Percentiles rank a stretch among this genome's conserved stretches.
phyloP scores from a whole-genome alignment of 768 basidiomycete species.

The Mycena olivaceomarginata region DNA sequence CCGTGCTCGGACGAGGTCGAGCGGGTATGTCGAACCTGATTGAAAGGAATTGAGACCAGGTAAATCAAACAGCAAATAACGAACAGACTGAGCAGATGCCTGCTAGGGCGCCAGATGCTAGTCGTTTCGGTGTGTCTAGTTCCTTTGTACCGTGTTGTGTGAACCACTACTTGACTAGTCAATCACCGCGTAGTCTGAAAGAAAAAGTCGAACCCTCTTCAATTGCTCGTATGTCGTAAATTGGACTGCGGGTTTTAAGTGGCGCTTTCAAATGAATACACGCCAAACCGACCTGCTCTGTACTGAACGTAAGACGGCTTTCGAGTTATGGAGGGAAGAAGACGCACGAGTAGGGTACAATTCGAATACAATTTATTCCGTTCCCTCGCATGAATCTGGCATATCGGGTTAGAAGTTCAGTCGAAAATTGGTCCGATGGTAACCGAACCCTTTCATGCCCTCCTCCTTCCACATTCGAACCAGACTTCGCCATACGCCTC shows the following conservation, averaged over 20 bases:
- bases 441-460: conserved; percentile 82
- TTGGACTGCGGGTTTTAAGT: conserved; percentile 73
- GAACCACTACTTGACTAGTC: conserved; percentile 75
- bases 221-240: conserved; percentile 94
- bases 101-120: conserved; percentile 92
- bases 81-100: conserved; percentile 96
- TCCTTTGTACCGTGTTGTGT: conserved; percentile 79
- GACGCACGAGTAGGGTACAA: conserved; percentile 88
- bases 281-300: conserved; percentile 27
- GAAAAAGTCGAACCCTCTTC: conserved; percentile 77
- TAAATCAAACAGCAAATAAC: conserved; percentile 55
- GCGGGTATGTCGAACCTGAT: conserved; percentile 90
- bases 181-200: conserved; percentile 41
- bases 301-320: conserved; percentile 7
- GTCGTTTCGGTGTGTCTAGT: conserved; percentile 92
- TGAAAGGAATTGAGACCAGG: conserved; percentile 22
- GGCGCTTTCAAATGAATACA: not conserved
- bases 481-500: conserved; percentile 89
- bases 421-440: not conserved
- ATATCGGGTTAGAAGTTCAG: not conserved
- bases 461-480: conserved; percentile 96
- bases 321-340: conserved; percentile 43
- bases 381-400: conserved; percentile 91
- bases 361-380: conserved; percentile 91
- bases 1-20: conserved; percentile 95